These are phyloP conservation scores for Chimonanthus praecox DNA, from an alignment of 164 flowering plant genomes.

Conservation along the genomic window DNA sequence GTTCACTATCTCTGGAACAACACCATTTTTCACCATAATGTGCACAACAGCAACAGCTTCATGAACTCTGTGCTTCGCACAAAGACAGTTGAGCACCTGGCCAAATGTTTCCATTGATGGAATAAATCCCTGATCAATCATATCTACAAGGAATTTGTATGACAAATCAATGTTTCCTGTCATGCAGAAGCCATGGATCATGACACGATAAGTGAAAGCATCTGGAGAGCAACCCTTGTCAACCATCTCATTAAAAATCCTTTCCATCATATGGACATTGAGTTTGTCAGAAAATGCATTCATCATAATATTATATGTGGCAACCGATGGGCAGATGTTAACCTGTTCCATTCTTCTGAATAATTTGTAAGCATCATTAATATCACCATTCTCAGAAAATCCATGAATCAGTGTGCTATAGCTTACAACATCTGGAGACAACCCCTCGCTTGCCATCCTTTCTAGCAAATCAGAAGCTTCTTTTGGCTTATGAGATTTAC, in stretches of 20 bases:
- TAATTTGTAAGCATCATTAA: conserved; percentile 56
- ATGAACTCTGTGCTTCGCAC: conserved; percentile 45
- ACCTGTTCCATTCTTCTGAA: conserved; percentile 44
- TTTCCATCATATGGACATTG: conserved; percentile 40
- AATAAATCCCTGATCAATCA: conserved; percentile 46
- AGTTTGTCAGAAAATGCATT: conserved; percentile 58
- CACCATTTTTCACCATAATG: conserved; percentile 62
- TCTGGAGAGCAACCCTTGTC: conserved; percentile 48
- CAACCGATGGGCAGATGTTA: conserved; percentile 41
- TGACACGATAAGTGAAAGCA: conserved; percentile 59
- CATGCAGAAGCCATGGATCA: conserved; percentile 79
- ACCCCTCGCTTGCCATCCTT: conserved; percentile 46
- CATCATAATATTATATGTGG: conserved; percentile 71
- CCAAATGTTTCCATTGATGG: conserved; percentile 75
- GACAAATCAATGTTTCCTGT: conserved; percentile 49
- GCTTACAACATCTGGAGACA: conserved; percentile 58
- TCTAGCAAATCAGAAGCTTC: conserved; percentile 54
- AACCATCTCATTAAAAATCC: conserved; percentile 59
- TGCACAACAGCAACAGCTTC: conserved; percentile 70
- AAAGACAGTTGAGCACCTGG: conserved; percentile 69
- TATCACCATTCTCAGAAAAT: conserved; percentile 50
- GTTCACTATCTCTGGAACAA: conserved; percentile 74
- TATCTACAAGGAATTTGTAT: conserved; percentile 43
- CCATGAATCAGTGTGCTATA: conserved; percentile 70
- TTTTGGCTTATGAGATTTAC: conserved; percentile 46